These are phyloP conservation scores for Lachnellula cervina DNA, from an alignment of 2,329 filamentous ascomycete genomes.

Conservation along the genomic window DNA sequence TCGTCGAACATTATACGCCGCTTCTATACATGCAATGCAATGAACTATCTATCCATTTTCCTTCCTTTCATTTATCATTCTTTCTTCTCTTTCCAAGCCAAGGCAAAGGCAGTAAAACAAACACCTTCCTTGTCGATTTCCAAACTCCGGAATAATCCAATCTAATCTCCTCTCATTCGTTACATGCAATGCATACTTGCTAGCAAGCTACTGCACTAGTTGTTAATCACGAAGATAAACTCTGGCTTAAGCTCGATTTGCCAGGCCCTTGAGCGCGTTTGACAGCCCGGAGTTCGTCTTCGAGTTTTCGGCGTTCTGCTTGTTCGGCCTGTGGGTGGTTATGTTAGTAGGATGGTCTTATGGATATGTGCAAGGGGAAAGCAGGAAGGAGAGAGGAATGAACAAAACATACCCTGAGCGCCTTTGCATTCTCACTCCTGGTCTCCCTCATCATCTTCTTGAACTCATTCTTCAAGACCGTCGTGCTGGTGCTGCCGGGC, in stretches of 20 bases:
- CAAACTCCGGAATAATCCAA: too few species aligned
- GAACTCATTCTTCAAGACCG: slow-evolving; percentile 68
- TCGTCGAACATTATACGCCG: too few species aligned
- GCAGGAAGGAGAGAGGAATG: slow-evolving; percentile 2
- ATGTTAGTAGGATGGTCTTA: slow-evolving; percentile 11
- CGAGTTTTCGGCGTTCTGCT: slow-evolving; percentile 64
- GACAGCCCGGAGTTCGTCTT: slow-evolving; percentile 54
- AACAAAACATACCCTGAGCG: slow-evolving; percentile 52
- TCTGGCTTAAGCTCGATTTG: slow-evolving; percentile 33
- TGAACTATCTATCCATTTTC: too few species aligned
- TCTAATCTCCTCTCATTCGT: too few species aligned
- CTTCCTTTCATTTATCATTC: too few species aligned
- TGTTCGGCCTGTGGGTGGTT: slow-evolving; percentile 56
- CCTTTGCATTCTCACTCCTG: slow-evolving; percentile 59
- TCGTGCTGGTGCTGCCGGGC: slow-evolving; percentile 50
- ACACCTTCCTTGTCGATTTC: too few species aligned
- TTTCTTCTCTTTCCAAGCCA: too few species aligned
- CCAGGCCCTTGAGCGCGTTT: slow-evolving; percentile 31
- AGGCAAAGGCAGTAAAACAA: too few species aligned
- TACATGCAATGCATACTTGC: too few species aligned
- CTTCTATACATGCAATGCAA: too few species aligned
- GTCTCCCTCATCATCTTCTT: slow-evolving; percentile 78
- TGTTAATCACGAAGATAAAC: slow-evolving; percentile 3
- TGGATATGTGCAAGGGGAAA: slow-evolving; percentile 17
- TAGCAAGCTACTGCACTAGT: background rate